These are phyloP conservation scores for Globisporangium ultimum DNA, from an alignment of 352 stramenopile genomes.

Conservation along the genomic window DNA sequence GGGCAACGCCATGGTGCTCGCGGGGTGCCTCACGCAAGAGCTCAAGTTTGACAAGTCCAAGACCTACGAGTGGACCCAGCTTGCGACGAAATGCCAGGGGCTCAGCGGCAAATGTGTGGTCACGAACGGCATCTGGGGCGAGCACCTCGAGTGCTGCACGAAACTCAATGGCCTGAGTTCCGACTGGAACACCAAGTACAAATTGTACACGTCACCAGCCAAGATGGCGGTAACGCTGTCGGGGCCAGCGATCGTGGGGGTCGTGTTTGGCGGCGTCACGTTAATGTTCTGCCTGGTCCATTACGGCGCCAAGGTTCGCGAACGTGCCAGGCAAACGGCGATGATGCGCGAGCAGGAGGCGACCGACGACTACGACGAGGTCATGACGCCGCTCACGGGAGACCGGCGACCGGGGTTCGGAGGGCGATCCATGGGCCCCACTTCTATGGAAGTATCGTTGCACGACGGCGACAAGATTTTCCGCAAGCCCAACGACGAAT, in stretches of 20 bases:
- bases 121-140: slow-evolving; percentile 78
- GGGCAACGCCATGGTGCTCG: slow-evolving; percentile 61
- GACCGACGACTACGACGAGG: slow-evolving; percentile 87
- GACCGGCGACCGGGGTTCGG: neutral
- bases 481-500: slow-evolving; percentile 70
- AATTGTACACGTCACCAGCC: slow-evolving; percentile 57
- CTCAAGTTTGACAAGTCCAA: slow-evolving; percentile 71
- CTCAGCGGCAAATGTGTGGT: slow-evolving; percentile 73
- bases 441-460: slow-evolving; percentile 71
- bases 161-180: slow-evolving; percentile 42
- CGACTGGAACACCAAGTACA: slow-evolving; percentile 67
- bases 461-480: slow-evolving; percentile 87
- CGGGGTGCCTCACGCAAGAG: slow-evolving; percentile 65
- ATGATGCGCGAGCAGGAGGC: slow-evolving; percentile 83
- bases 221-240: slow-evolving; percentile 46
- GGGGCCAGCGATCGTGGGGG: slow-evolving; percentile 59
- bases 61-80: slow-evolving; percentile 73
- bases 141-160: slow-evolving; percentile 83
- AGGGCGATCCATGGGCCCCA: slow-evolving; percentile 33
- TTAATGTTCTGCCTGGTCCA: slow-evolving; percentile 75
- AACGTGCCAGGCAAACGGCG: slow-evolving; percentile 73
- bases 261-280: slow-evolving; percentile 74
- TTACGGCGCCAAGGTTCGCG: slow-evolving; percentile 72
- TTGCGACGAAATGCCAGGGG: slow-evolving; percentile 74
- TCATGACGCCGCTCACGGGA: slow-evolving; percentile 78